Evolutionary conservation across 805 yeast genomes (phyloP), one percentile per base, ranked within the genome.

Genomic region (Yueomyces sinensis): DNA sequence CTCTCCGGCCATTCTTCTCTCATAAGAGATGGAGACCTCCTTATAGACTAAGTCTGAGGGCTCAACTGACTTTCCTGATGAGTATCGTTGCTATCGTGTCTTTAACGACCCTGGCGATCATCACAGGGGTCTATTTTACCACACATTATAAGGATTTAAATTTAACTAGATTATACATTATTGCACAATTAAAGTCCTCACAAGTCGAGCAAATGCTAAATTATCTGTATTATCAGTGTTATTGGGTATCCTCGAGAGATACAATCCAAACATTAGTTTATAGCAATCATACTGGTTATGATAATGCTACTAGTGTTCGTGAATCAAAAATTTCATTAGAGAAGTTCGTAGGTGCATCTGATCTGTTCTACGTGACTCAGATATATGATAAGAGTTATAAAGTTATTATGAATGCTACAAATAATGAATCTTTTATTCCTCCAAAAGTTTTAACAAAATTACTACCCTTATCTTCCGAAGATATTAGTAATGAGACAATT

Each of bases 181-280:
- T 83, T 15, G 81, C 94, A 2, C 81, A 81, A 52, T 61, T 86
- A 36, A 84, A 83, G 54, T 73, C 89, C 1, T 70, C 87, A 0
- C 95, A 86, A 54, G 63, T 84, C 17, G 68, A 67, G 35, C 95
- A 83, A 56, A 70, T 73, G 27, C 61, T 82, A 38, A 70, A 70
- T 38, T 68, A 65, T 41, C 61, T 72, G 18, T 77, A 73, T 50
- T 81, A 76, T 49, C 93, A 83, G 54, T 68, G 76, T 2, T 68
- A 68, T 37, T 75, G 79, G 62, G 59, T 84, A 9, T 59, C 82
- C 1, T 63, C 74, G 4, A 66, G 77, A 44, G 81, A 75, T 37
- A 53, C 76, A 1, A 52, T 86, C 9, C 77, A 75, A 41, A 45
- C 56, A 9, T 74, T 89, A 0, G 58, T 84, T 32, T 63, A 74